Evolutionary conservation across 2,329 filamentous ascomycete genomes (phyloP).

Genomic region (Colletotrichum siamense): DNA sequence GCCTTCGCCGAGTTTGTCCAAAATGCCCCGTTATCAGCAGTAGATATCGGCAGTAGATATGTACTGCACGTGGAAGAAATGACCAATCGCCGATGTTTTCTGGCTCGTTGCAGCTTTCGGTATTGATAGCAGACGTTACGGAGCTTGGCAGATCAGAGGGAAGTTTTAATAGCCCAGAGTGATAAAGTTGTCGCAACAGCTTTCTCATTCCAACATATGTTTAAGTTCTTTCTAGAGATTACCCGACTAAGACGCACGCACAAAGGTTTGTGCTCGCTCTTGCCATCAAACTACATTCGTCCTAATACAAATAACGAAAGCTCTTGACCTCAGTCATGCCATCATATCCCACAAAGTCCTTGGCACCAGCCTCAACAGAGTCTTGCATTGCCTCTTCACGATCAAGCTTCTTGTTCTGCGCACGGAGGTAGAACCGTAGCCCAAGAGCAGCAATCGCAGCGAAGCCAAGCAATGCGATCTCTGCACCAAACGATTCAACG

Average conservation of each 20-base stretch:
- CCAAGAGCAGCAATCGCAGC: background rate
- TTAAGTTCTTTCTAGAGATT: background rate
- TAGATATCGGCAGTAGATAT: background rate
- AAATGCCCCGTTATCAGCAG: background rate
- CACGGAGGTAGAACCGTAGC: background rate
- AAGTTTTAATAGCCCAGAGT: background rate
- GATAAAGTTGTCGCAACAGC: background rate
- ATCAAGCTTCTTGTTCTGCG: background rate
- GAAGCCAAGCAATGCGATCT: background rate
- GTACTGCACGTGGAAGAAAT: background rate
- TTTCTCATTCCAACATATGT: rapidly evolving
- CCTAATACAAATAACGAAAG: background rate
- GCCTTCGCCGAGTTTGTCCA: background rate
- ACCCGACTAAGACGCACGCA: background rate
- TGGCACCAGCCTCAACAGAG: background rate
- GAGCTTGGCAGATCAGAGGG: background rate
- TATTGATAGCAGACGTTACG: background rate
- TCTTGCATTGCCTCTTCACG: background rate
- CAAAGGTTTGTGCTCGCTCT: too few relatives aligned
- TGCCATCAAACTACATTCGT: too few relatives aligned
- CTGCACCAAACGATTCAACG: background rate
- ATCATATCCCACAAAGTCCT: background rate
- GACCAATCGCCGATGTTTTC: background rate
- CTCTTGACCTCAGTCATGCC: background rate
- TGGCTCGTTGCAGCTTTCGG: background rate